Evolutionary conservation across 179 eudicot species (phyloP).

Genomic region (Heliamphora pulchella): DNA sequence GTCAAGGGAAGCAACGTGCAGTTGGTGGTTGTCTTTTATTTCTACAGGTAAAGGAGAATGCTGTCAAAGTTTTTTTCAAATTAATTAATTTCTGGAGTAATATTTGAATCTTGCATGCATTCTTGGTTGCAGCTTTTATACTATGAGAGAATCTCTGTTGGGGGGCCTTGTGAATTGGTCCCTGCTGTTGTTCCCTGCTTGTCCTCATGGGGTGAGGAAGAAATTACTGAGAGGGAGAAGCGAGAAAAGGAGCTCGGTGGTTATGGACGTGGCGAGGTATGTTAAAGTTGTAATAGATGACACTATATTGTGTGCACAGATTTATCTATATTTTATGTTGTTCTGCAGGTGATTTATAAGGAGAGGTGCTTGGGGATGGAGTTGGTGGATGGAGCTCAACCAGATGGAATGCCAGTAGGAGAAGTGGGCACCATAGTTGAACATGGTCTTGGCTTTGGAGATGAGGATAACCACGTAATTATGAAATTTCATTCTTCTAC

Average conservation of each 20-base stretch:
- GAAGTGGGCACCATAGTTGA: slow-evolving; percentile 19
- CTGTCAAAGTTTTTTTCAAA: neutral
- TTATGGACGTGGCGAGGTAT: slow-evolving; percentile 40
- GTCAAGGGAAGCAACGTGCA: slow-evolving; percentile 42
- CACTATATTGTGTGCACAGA: no score
- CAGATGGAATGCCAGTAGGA: slow-evolving; percentile 13
- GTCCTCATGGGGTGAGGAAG: slow-evolving; percentile 42
- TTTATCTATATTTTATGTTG: neutral
- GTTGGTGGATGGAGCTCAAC: slow-evolving; percentile 15
- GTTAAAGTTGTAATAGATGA: neutral
- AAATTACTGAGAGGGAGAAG: slow-evolving; percentile 39
- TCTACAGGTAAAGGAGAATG: slow-evolving; percentile 31
- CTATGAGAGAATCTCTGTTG: slow-evolving; percentile 39
- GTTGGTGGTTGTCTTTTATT: slow-evolving; percentile 45
- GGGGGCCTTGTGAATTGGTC: slow-evolving; percentile 24
- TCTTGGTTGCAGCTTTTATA: slow-evolving; percentile 27
- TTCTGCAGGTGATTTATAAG: slow-evolving; percentile 31
- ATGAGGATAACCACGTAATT: slow-evolving; percentile 22
- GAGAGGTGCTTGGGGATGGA: slow-evolving; percentile 33
- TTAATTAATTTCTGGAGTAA: neutral
- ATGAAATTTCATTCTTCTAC: neutral
- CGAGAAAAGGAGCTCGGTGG: slow-evolving; percentile 40
- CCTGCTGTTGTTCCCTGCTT: slow-evolving; percentile 32
- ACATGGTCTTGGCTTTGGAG: slow-evolving; percentile 17
- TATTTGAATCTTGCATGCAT: neutral